phyloP scores from a whole-genome alignment of 225 moss, liverwort and hornwort species.

The Climacium dendroides region DNA sequence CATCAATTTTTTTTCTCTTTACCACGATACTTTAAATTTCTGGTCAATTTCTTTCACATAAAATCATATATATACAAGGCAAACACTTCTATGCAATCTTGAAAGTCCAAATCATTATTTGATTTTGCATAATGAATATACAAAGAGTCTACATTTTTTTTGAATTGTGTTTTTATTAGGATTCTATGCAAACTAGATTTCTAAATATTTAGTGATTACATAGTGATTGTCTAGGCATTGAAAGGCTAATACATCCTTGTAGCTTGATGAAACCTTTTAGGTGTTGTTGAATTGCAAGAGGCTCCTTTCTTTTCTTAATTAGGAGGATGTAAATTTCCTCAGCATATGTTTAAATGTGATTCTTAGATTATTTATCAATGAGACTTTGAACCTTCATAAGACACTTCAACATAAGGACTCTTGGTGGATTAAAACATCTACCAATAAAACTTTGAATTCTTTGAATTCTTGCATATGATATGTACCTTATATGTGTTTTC shows the following conservation, averaged over 20 bases:
- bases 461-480: no score
- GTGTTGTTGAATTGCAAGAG: fast-evolving
- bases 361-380: background rate
- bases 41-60: background rate
- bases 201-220: background rate
- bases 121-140: fast-evolving
- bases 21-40: background rate
- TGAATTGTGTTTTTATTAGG: fast-evolving
- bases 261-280: background rate
- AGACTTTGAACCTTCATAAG: background rate
- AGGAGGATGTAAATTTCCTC: background rate
- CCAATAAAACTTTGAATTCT: background rate
- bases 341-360: background rate
- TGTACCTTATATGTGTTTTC: fast-evolving
- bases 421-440: background rate
- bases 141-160: background rate
- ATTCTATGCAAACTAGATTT: background rate
- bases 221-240: background rate
- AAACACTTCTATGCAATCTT: background rate
- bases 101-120: background rate
- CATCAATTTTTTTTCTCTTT: fast-evolving
- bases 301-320: background rate
- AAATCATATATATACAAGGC: fast-evolving
- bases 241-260: background rate
- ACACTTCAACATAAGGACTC: background rate